These are phyloP conservation scores for Globisporangium barbulae DNA, from an alignment of 352 stramenopile species.

Conservation along the genomic window DNA sequence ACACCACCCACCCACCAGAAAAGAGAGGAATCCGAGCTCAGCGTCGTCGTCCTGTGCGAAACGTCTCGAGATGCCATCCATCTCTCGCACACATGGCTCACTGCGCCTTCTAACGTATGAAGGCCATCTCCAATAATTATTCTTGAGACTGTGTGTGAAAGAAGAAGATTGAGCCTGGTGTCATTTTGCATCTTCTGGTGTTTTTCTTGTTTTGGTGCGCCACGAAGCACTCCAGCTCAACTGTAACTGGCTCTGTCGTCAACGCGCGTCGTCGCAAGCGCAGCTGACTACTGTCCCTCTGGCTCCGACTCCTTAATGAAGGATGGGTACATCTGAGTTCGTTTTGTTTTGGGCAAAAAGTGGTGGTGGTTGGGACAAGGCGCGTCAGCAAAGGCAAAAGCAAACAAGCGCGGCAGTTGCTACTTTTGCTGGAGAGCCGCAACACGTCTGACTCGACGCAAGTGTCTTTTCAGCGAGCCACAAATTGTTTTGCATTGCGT, in stretches of 20 bases:
- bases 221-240: no score
- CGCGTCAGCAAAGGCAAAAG: not conserved
- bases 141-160: no score
- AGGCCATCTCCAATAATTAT: not conserved
- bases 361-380: not conserved
- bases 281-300: constrained; percentile 13
- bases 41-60: not conserved
- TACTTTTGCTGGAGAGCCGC: not conserved
- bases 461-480: not conserved
- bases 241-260: not conserved
- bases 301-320: constrained; percentile 4
- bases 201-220: no score
- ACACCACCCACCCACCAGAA: not conserved
- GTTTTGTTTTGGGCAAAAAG: not conserved
- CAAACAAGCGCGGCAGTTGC: constrained; percentile 1
- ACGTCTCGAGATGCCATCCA: constrained; percentile 10
- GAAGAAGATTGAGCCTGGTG: no score
- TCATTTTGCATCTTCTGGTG: no score
- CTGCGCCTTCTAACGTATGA: no score
- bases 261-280: not conserved
- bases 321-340: constrained; percentile 1
- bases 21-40: constrained; percentile 1
- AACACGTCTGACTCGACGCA: constrained; percentile 3
- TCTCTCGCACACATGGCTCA: not conserved
- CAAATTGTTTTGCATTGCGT: no score